Base-by-base conservation (phyloP, 75 land plant species). In the Pseudotsuga menziesii region DNA sequence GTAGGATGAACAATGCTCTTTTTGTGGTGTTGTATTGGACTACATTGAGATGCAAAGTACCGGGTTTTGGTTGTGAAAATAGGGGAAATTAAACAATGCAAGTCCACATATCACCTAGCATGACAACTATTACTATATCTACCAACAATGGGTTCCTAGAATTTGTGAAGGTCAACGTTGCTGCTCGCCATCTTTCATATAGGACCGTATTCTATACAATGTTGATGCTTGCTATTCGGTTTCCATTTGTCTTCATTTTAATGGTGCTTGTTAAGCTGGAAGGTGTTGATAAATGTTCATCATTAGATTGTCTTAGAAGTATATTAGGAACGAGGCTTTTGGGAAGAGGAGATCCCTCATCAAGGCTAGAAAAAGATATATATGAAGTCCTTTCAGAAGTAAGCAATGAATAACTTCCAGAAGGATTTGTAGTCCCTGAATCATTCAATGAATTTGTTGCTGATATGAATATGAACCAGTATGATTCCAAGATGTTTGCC, bases 51-150 rank as follows among this genome's bases (percentile, higher is more conserved):
- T 69, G 72, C 72, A 41, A 44, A 23, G 48, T 39, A 8, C 4
- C 9, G 23, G 72, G 39, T 69, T 44, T 69, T 69, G 72, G n/a
- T 39, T 36, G 27, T 20, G 77, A 27, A 72, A 61, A 35, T 17
- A 64, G 44, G 9, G 25, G 20, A 58, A 25, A 26, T 9, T 12
- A 25, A 17, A 84, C 80, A 83, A 88, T 88, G 89, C 89, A 88
- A 85, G 90, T 95, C 88, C 96, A 83, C 79, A 82, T 95, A 79
- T 95, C 98, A 54, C 98, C 96, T 81, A 95, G 93, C 85, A 91
- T 93, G 98, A 89, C 92, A 84, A 95, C 94, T 82, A 95, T 95
- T 80, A 95, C 98, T 57, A 93, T 95, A 56, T 93, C 93, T 35
- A 79, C 89, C 26, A 84, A 78, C 67, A 83, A 87, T 89, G 98